phyloP scores from a whole-genome alignment of 768 basidiomycete species.

The Trametes elegans region DNA sequence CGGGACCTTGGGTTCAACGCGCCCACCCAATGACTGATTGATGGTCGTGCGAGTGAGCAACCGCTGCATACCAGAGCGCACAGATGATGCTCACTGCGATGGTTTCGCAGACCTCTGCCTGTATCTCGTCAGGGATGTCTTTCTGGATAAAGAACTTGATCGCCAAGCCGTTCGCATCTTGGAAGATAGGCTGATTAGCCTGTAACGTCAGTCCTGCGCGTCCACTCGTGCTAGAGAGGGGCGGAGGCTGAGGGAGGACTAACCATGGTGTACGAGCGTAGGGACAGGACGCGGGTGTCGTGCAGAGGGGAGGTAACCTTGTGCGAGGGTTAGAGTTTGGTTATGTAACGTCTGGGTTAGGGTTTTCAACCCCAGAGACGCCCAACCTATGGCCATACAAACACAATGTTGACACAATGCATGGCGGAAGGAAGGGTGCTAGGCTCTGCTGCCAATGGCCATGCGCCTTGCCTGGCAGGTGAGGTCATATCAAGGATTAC shows the following conservation, averaged over 20 bases:
- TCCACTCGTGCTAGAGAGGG: background rate
- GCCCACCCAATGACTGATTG: constrained; percentile 64
- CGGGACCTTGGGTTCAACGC: constrained; percentile 77
- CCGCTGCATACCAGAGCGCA: no score
- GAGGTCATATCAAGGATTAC: no score
- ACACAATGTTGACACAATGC: no score
- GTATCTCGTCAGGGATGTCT: constrained; percentile 64
- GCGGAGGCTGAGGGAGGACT: background rate
- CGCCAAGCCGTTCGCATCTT: constrained; percentile 62
- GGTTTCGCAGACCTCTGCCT: constrained; percentile 70
- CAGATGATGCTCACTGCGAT: no score
- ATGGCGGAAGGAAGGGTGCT: no score
- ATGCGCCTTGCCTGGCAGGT: background rate
- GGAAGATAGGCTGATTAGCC: constrained; percentile 60
- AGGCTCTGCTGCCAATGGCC: no score
- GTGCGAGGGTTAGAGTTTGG: constrained; percentile 26
- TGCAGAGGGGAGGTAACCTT: constrained; percentile 21
- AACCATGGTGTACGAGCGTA: constrained; percentile 18
- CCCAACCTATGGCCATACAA: background rate
- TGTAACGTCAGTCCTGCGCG: background rate
- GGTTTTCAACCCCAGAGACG: constrained; percentile 20
- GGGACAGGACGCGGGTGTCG: background rate
- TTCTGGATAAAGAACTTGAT: constrained; percentile 87
- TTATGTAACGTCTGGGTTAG: constrained; percentile 20
- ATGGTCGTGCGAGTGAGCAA: constrained; percentile 5